Percentiles rank a stretch among this genome's conserved stretches.
Evolutionary conservation across 176 grass and related monocot genomes (phyloP).

Genomic region (Themeda triandra): DNA sequence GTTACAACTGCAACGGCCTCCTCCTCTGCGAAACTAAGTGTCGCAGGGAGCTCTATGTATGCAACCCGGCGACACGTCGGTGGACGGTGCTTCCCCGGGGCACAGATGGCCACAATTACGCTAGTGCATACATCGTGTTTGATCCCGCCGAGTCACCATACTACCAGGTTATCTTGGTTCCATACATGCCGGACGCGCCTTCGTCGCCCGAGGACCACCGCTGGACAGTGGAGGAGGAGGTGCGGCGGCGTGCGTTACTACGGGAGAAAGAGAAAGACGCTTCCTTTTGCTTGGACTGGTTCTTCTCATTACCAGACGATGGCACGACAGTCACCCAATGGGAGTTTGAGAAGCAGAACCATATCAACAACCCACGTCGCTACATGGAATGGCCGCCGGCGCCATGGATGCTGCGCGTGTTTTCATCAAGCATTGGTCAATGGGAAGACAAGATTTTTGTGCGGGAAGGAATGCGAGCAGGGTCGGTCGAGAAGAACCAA

Average conservation of each 20-base stretch:
- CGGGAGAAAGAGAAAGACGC: background rate
- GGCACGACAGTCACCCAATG: background rate
- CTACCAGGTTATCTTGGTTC: background rate
- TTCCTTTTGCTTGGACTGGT: background rate
- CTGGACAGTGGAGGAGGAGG: background rate
- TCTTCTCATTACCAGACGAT: background rate
- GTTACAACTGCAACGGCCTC: background rate
- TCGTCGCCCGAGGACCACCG: background rate
- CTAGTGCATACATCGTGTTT: background rate
- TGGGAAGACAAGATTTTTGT: background rate
- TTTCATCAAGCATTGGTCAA: background rate
- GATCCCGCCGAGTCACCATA: background rate
- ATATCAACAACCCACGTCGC: background rate
- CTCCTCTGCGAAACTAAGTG: background rate
- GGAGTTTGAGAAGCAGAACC: background rate
- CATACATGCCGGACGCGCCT: background rate
- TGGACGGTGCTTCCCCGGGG: background rate
- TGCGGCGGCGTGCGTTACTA: background rate
- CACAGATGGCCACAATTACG: too few relatives aligned
- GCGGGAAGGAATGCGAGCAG: background rate
- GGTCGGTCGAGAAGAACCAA: background rate
- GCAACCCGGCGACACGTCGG: background rate
- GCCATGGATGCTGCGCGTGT: background rate
- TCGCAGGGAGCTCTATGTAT: background rate
- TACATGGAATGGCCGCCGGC: background rate